A percentile compares a stretch with the other conserved stretches of the same genome.
These are phyloP conservation scores for Sclerotinia glacialis DNA, from an alignment of 2,329 filamentous ascomycete species.

Conservation along the genomic window DNA sequence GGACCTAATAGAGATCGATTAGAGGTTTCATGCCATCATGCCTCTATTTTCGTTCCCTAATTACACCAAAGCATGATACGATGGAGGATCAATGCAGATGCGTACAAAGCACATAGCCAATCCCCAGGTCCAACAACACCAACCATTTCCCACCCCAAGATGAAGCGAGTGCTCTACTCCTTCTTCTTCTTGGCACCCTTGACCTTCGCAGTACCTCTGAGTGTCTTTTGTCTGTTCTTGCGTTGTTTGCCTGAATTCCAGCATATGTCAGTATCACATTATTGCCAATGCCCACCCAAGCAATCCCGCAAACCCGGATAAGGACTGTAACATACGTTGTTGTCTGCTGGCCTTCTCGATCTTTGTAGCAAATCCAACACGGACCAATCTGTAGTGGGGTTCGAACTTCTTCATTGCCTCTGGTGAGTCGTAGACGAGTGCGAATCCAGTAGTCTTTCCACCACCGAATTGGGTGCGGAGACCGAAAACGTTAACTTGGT, in stretches of 20 bases:
- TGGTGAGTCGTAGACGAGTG: conserved; percentile 95
- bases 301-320: conserved; percentile 9
- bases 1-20: conserved; percentile 29
- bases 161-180: conserved; percentile 61
- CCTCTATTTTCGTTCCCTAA: conserved; percentile 29
- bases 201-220: conserved; percentile 96
- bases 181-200: conserved; percentile 96
- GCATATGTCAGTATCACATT: conserved; percentile 30
- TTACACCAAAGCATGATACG: conserved; percentile 31
- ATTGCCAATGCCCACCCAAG: not conserved
- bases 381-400: conserved; percentile 94
- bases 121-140: conserved; percentile 37
- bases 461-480: conserved; percentile 99
- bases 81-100: conserved; percentile 35
- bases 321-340: conserved; percentile 75
- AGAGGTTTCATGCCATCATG: conserved; percentile 32
- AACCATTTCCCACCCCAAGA: conserved; percentile 34
- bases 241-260: conserved; percentile 87
- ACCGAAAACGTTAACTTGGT: conserved; percentile 96
- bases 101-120: conserved; percentile 36
- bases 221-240: conserved; percentile 99
- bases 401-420: conserved; percentile 99
- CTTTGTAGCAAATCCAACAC: conserved; percentile 89
- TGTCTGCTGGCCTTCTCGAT: conserved; percentile 97
- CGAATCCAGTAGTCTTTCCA: conserved; percentile 99